These are phyloP conservation scores for Pseudogymnoascus sp. DNA, from an alignment of 2,329 filamentous ascomycete genomes.

Conservation along the genomic window DNA sequence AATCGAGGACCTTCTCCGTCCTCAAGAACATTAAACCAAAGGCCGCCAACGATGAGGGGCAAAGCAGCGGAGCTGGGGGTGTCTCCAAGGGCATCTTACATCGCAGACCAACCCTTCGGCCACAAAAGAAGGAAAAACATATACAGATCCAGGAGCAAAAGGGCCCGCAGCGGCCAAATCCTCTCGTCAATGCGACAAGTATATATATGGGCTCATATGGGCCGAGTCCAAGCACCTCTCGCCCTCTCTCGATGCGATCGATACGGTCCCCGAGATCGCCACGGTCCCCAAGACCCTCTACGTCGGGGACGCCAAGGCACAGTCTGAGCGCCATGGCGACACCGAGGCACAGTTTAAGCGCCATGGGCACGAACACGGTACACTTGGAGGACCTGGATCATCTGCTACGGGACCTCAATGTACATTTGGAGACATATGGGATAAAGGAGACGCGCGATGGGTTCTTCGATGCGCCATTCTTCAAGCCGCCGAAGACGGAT, in stretches of 20 bases:
- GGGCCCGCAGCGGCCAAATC: conserved; percentile 15
- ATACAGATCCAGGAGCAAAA: conserved; percentile 24
- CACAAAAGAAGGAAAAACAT: conserved; percentile 19
- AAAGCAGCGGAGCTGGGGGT: not conserved
- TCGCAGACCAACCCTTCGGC: conserved; percentile 12
- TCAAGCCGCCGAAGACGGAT: conserved; percentile 34
- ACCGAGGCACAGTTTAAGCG: not conserved
- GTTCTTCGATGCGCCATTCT: conserved; percentile 37
- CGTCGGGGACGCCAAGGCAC: not conserved
- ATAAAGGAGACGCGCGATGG: conserved; percentile 36
- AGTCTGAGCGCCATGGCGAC: not conserved
- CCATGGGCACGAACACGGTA: not conserved
- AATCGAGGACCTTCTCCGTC: not conserved
- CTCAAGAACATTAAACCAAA: not conserved
- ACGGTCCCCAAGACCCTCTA: not conserved
- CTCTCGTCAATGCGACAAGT: conserved; percentile 21
- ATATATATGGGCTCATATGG: conserved; percentile 30
- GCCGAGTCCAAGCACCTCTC: conserved; percentile 22
- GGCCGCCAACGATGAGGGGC: not conserved
- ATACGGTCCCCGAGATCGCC: conserved; percentile 15
- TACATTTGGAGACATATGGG: conserved; percentile 36
- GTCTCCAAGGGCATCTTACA: conserved; percentile 18
- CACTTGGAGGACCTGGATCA: conserved; percentile 20
- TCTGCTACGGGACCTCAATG: conserved; percentile 28
- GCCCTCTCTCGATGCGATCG: conserved; percentile 16